Conservation (phyloP, 495 filamentous ascomycete genomes). For the Penicillium canescens region DNA sequence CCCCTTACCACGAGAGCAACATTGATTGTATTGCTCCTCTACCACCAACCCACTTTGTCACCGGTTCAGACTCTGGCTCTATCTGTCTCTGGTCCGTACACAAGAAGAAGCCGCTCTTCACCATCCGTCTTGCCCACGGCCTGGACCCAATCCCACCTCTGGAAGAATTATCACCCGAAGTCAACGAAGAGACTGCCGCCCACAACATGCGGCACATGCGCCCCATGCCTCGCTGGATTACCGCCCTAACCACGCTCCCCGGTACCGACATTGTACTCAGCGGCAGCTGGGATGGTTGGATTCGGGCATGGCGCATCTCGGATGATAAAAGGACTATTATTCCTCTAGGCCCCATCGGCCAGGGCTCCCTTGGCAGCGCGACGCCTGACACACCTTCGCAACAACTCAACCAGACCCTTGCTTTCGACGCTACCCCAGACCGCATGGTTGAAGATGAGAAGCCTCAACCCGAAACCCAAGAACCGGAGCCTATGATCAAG, state of each 20-base stretch:
- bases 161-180: constrained; percentile 70
- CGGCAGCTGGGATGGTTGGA: constrained; percentile 89
- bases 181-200: constrained; percentile 57
- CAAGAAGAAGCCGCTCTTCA: constrained; percentile 93
- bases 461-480: constrained; percentile 11
- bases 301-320: constrained; percentile 82
- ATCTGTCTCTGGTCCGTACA: constrained; percentile 86
- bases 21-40: constrained; percentile 89
- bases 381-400: constrained; percentile 37
- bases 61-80: constrained; percentile 85
- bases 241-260: constrained; percentile 79
- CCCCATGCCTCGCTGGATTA: constrained; percentile 76
- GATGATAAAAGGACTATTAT: constrained; percentile 81
- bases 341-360: constrained; percentile 65
- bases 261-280: constrained; percentile 85
- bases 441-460: constrained; percentile 24
- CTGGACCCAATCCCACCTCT: constrained; percentile 65
- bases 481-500: constrained; percentile 47
- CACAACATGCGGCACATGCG: constrained; percentile 49
- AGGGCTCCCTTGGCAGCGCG: constrained; percentile 11
- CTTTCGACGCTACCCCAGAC: constrained; percentile 22
- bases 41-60: constrained; percentile 88
- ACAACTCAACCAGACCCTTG: constrained; percentile 38
- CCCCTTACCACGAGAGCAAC: constrained; percentile 70
- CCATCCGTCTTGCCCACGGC: constrained; percentile 78